phyloP scores from a whole-genome alignment of 306 rosid genomes.

The Prunus persica region DNA sequence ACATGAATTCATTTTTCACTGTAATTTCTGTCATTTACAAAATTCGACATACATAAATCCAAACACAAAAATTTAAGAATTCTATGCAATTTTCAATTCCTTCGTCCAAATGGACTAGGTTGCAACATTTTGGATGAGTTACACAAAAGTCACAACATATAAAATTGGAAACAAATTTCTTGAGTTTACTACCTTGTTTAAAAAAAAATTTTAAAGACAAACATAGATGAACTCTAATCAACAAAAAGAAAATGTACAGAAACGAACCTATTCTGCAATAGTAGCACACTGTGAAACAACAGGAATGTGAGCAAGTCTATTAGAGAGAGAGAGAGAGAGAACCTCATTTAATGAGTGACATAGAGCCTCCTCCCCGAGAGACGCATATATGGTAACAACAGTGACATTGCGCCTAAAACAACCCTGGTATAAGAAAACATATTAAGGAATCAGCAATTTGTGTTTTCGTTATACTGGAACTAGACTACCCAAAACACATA shows the following conservation, averaged over 20 bases:
- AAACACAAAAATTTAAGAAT: too few species aligned
- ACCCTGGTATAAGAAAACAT: constrained; percentile 45
- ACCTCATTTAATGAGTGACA: constrained; percentile 95
- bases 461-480: neutral
- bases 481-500: neutral
- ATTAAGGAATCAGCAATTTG: neutral
- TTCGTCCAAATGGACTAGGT: neutral
- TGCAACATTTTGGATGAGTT: neutral
- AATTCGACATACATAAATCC: too few species aligned
- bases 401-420: constrained; percentile 91
- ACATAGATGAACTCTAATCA: neutral
- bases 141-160: constrained; percentile 1
- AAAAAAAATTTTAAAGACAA: neutral
- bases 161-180: neutral
- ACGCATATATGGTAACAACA: constrained; percentile 91
- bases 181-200: neutral
- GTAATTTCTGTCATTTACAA: too few species aligned
- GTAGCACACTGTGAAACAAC: neutral
- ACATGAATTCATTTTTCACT: too few species aligned
- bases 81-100: too few species aligned
- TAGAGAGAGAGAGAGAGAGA: constrained; percentile 24
- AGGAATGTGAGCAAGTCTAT: neutral
- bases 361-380: constrained; percentile 91
- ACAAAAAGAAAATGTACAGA: neutral
- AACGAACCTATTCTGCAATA: neutral